Evolutionary conservation across 1,139 yeast species (phyloP).

Genomic region (Sugiyamaella grinbergsii): DNA sequence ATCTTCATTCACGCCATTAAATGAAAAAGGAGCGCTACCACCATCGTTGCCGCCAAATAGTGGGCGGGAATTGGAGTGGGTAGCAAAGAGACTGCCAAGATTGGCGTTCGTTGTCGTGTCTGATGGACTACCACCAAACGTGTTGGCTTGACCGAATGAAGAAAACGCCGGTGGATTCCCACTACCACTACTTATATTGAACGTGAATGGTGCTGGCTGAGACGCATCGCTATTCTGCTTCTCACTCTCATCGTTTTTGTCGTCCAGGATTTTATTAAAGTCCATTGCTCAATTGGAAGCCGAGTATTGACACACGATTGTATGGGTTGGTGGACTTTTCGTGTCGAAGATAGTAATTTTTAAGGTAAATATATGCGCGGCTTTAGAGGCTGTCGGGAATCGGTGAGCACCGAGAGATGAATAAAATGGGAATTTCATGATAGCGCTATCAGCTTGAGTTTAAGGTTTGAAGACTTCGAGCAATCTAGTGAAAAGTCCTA

Average conservation of each 20-base stretch:
- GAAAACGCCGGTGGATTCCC: not conserved
- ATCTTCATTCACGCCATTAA: not conserved
- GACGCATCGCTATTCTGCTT: not conserved
- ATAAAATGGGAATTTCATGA: no score
- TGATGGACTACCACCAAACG: not conserved
- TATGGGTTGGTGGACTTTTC: no score
- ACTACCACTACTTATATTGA: not conserved
- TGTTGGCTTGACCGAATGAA: not conserved
- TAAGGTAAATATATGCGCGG: no score
- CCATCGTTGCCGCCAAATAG: not conserved
- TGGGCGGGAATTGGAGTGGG: not conserved
- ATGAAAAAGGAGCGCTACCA: not conserved
- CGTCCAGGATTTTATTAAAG: not conserved
- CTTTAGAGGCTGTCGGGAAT: no score
- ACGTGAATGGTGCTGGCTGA: not conserved
- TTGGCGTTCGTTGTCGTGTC: not conserved
- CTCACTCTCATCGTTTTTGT: not conserved
- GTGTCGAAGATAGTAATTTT: no score
- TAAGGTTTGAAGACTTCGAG: no score
- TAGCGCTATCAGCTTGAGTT: no score
- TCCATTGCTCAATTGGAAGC: slow-evolving; percentile 6
- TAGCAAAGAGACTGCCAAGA: not conserved
- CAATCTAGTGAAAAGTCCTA: no score
- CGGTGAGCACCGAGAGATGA: no score
- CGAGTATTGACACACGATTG: no score